These are phyloP conservation scores for Rostrohypoxylon terebratum DNA, from an alignment of 495 filamentous ascomycete species.

Conservation along the genomic window DNA sequence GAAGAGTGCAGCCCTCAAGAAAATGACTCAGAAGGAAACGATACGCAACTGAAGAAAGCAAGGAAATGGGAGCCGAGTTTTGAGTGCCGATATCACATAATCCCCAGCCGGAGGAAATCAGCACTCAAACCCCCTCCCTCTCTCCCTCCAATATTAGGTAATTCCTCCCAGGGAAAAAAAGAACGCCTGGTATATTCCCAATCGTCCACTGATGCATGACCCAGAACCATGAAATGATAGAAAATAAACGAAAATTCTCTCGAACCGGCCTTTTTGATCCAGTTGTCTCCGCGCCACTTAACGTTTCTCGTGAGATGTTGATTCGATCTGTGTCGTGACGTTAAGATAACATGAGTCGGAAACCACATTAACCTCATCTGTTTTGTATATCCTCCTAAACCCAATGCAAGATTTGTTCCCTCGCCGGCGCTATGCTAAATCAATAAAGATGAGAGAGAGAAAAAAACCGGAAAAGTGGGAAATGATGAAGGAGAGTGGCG, in stretches of 20 bases:
- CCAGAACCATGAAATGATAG: conserved; percentile 9
- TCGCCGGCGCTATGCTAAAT: conserved; percentile 46
- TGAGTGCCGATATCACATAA: conserved; percentile 13
- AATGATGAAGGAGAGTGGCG: conserved; percentile 23
- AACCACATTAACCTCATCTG: conserved; percentile 38
- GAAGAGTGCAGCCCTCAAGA: conserved; percentile 19
- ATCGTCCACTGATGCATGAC: conserved; percentile 26
- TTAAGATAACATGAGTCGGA: conserved; percentile 20
- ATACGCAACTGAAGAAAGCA: conserved; percentile 13
- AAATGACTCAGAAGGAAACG: conserved; percentile 20
- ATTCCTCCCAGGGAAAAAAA: conserved; percentile 24
- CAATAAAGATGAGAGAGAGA: conserved; percentile 23
- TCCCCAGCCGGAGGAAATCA: conserved; percentile 24
- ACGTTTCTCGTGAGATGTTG: conserved; percentile 35
- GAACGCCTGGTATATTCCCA: conserved; percentile 44
- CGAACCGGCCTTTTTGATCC: conserved; percentile 19
- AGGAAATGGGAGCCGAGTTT: not conserved
- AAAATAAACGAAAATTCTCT: conserved; percentile 2
- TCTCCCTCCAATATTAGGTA: conserved; percentile 4
- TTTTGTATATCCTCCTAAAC: conserved; percentile 38
- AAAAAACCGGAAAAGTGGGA: conserved; percentile 3
- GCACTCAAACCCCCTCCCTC: not conserved
- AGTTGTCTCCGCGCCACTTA: conserved; percentile 19
- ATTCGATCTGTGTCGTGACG: conserved; percentile 29
- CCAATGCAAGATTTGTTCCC: conserved; percentile 37